These are phyloP conservation scores for Puya raimondii DNA, from an alignment of 176 grass and related monocot species.

Conservation along the genomic window DNA sequence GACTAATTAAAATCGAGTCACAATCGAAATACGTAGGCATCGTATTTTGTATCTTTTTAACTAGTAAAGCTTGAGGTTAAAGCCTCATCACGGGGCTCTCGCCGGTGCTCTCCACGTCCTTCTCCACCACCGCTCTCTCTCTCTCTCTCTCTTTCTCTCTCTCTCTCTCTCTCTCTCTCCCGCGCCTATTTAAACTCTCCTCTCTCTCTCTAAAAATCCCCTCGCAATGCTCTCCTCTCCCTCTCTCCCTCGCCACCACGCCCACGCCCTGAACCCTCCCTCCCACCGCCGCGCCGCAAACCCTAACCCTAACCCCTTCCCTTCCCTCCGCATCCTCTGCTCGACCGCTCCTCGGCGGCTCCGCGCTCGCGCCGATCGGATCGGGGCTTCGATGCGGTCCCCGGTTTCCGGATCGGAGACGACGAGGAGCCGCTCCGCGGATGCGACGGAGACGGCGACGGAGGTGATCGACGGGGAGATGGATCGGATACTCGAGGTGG, in stretches of 20 bases:
- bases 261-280: not conserved
- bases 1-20: no score
- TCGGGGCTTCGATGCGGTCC: not conserved
- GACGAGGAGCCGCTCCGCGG: no score
- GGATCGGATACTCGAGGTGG: constrained; percentile 53
- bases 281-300: not conserved
- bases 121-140: not conserved
- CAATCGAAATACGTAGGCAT: no score
- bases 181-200: constrained; percentile 20
- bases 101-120: constrained; percentile 8
- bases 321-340: not conserved
- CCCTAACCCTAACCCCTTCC: not conserved
- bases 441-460: not conserved
- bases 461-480: constrained; percentile 13
- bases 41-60: no score
- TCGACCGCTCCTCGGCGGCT: not conserved
- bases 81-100: not conserved
- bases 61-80: no score
- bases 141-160: not conserved
- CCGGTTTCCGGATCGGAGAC: not conserved
- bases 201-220: not conserved
- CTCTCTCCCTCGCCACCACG: constrained; percentile 12
- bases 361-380: not conserved
- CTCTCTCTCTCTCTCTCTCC: not conserved
- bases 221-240: constrained; percentile 17